Conservation (phyloP, 2,329 filamentous ascomycete genomes). For the Ceratocystis lukuohia region DNA sequence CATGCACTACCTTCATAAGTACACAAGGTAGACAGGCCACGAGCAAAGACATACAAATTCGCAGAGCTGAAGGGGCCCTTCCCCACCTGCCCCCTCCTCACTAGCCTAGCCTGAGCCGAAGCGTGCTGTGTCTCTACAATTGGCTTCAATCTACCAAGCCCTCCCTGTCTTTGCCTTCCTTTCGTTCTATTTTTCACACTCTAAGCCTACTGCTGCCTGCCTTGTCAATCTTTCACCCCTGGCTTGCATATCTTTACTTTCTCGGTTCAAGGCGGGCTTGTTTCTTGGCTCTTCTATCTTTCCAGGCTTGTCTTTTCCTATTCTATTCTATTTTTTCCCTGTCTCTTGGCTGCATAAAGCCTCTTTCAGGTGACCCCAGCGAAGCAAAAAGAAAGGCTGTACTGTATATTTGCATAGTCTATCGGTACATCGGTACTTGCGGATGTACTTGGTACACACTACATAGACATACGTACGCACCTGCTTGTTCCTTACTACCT, state of each 20-base stretch:
- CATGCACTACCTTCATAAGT: neutral
- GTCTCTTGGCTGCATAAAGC: neutral
- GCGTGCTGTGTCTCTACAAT: neutral
- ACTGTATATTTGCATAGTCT: neutral
- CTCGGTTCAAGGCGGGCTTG: slow-evolving; percentile 15
- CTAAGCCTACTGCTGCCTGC: neutral
- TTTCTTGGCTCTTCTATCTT: neutral
- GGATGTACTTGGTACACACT: neutral
- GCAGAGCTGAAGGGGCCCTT: neutral
- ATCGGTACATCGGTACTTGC: neutral
- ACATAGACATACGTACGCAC: neutral
- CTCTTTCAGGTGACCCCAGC: slow-evolving; percentile 4
- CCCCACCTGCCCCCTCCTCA: neutral
- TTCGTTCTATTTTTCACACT: slow-evolving; percentile 22
- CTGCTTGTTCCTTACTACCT: neutral
- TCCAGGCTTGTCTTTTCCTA: neutral
- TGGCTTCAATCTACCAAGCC: neutral
- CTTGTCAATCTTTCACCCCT: slow-evolving; percentile 13
- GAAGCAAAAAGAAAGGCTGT: neutral
- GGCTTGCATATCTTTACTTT: slow-evolving; percentile 6
- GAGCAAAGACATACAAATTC: neutral
- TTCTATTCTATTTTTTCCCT: neutral
- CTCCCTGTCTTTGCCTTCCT: neutral
- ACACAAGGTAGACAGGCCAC: neutral
- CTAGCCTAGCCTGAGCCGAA: neutral